Evolutionary conservation across 768 basidiomycete genomes (phyloP).

Genomic region (Artomyces pyxidatus): DNA sequence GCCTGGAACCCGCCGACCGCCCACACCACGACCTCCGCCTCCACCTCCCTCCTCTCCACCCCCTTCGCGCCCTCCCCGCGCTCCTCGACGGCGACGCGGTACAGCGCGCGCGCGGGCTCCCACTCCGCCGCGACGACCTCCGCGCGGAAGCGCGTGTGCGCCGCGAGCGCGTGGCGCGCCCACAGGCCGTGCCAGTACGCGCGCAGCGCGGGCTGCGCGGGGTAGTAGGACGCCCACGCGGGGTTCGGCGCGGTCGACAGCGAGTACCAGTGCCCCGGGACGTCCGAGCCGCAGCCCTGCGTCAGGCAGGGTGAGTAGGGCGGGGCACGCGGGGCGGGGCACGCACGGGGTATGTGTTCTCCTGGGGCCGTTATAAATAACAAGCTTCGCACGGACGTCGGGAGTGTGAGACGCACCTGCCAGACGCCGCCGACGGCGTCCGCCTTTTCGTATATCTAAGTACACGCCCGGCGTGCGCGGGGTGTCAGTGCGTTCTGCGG

Average conservation of each 20-base stretch:
- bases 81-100: constrained; percentile 20
- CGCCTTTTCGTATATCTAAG: constrained; percentile 27
- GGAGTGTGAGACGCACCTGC: constrained; percentile 12
- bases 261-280: constrained; percentile 21
- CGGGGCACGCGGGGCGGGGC: not conserved
- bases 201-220: constrained; percentile 21
- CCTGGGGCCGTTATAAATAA: too few relatives aligned
- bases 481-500: not conserved
- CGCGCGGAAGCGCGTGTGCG: constrained; percentile 20
- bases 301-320: not conserved
- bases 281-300: constrained; percentile 23
- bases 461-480: not conserved
- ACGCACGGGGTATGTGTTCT: constrained; percentile 22
- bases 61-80: not conserved
- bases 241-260: constrained; percentile 22
- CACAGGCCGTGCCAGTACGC: constrained; percentile 20
- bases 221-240: constrained; percentile 19
- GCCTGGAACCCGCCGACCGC: constrained; percentile 21
- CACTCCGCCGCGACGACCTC: constrained; percentile 24
- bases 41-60: constrained; percentile 11
- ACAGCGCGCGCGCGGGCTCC: constrained; percentile 19
- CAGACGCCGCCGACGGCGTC: constrained; percentile 23
- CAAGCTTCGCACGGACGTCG: too few relatives aligned
- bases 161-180: constrained; percentile 14
- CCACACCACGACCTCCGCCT: constrained; percentile 22